These are phyloP conservation scores for Moesziomyces aphidis DNA, from an alignment of 1,284 basidiomycete species.

Conservation along the genomic window DNA sequence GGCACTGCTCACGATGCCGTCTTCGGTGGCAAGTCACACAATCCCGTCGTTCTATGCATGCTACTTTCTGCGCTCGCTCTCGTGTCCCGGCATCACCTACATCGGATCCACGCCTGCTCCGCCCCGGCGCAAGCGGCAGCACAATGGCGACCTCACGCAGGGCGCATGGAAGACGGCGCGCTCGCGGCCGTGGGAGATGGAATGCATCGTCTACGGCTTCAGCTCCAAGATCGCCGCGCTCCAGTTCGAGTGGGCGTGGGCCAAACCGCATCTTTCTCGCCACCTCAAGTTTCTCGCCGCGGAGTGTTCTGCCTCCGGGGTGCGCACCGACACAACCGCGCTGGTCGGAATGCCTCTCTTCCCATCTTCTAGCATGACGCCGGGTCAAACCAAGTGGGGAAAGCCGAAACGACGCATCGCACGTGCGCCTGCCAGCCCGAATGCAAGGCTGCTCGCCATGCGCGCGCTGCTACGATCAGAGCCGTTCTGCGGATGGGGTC, in stretches of 20 bases:
- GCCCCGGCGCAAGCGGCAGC: constrained; percentile 81
- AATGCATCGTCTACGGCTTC: constrained; percentile 88
- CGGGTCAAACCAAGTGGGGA: constrained; percentile 29
- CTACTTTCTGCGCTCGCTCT: constrained; percentile 77
- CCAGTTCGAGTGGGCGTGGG: constrained; percentile 93
- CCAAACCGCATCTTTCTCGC: constrained; percentile 74
- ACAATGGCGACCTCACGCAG: constrained; percentile 82
- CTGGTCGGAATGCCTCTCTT: constrained; percentile 41
- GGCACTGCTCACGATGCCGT: constrained; percentile 26
- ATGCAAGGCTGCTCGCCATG: constrained; percentile 64
- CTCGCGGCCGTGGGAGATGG: constrained; percentile 87
- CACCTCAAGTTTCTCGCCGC: constrained; percentile 66
- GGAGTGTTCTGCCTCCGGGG: constrained; percentile 6
- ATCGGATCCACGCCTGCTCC: constrained; percentile 87
- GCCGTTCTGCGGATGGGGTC: constrained; percentile 63
- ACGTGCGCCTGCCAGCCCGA: constrained; percentile 40
- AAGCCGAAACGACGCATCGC: constrained; percentile 24
- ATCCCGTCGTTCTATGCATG: constrained; percentile 87
- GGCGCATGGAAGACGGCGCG: constrained; percentile 81
- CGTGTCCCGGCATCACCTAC: constrained; percentile 71
- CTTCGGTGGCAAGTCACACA: constrained; percentile 71
- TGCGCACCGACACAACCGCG: constrained; percentile 3
- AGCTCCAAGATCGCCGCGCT: constrained; percentile 85
- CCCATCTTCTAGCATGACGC: constrained; percentile 40
- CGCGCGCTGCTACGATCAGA: constrained; percentile 61